Evolutionary conservation across 1,284 basidiomycete genomes (phyloP).

Genomic region (Ganoderma multipileum): DNA sequence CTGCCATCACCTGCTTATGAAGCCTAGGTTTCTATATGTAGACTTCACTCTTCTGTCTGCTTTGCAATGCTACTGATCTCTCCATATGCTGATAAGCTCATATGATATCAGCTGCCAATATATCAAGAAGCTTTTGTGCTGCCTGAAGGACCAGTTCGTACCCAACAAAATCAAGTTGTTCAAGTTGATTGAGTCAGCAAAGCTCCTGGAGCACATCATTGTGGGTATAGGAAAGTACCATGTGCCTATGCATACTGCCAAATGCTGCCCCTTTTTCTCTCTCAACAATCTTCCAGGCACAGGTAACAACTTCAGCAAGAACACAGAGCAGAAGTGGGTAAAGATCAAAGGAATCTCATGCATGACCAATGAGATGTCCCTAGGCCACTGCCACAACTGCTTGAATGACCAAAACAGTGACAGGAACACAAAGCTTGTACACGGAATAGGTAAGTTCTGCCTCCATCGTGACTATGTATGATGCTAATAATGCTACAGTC

Average conservation of each 20-base stretch:
- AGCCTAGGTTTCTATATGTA: constrained; percentile 6
- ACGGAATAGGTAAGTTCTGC: background rate
- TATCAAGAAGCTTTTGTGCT: constrained; percentile 6
- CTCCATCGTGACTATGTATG: background rate
- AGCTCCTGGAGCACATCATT: background rate
- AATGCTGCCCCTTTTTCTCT: constrained; percentile 29
- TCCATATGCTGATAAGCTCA: background rate
- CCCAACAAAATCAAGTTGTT: background rate
- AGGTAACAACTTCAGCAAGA: background rate
- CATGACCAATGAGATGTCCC: background rate
- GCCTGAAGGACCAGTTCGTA: background rate
- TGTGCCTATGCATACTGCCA: constrained; percentile 24
- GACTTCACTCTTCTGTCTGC: constrained; percentile 18
- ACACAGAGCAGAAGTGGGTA: background rate
- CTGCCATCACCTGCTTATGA: background rate
- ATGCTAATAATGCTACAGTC: background rate
- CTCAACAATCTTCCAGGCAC: constrained; percentile 16
- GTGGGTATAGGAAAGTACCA: constrained; percentile 33
- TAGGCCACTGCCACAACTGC: background rate
- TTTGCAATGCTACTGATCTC: constrained; percentile 5
- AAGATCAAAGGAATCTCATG: background rate
- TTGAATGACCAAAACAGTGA: constrained; percentile 2
- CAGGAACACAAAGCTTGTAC: background rate
- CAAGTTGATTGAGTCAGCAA: background rate
- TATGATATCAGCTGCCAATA: constrained; percentile 29